A percentile compares a stretch with the other conserved stretches of the same genome.
phyloP scores from a whole-genome alignment of 2,329 filamentous ascomycete species.

The Ceratocystis variospora region DNA sequence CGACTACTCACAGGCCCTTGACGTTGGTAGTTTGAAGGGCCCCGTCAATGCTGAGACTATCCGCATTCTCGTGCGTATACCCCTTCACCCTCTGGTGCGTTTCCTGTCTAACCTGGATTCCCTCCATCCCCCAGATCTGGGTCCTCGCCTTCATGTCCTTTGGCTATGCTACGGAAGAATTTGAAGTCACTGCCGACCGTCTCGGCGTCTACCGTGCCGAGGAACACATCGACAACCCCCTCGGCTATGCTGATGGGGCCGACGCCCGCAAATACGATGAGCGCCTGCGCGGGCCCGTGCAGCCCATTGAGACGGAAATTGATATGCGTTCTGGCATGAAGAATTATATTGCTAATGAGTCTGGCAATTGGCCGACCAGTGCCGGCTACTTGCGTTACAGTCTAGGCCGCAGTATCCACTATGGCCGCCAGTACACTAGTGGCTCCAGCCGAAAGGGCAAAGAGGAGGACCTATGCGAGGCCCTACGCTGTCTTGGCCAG shows the following conservation, averaged over 20 bases:
- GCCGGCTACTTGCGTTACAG: conserved; percentile 70
- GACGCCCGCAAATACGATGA: conserved; percentile 75
- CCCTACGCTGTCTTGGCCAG: conserved; percentile 61
- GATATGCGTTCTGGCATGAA: conserved; percentile 85
- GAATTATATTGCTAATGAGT: conserved; percentile 94
- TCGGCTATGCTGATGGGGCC: conserved; percentile 59
- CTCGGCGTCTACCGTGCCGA: conserved; percentile 66
- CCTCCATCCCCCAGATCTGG: conserved; percentile 16
- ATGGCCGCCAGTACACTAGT: conserved; percentile 58
- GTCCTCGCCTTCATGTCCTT: conserved; percentile 60
- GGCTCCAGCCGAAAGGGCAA: conserved; percentile 44
- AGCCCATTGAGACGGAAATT: conserved; percentile 55
- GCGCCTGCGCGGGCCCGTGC: conserved; percentile 68
- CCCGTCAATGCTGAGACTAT: conserved; percentile 61
- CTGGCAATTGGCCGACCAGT: conserved; percentile 77
- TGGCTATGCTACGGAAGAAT: conserved; percentile 63
- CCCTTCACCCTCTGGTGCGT: not conserved
- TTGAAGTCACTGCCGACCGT: conserved; percentile 64
- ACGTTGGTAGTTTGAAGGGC: conserved; percentile 65
- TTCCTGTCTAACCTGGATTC: not conserved
- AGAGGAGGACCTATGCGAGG: conserved; percentile 68
- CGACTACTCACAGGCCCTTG: conserved; percentile 73
- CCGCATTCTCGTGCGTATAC: conserved; percentile 45
- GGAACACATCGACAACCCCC: conserved; percentile 57
- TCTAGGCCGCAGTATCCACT: conserved; percentile 61